These are phyloP conservation scores for Mrakia hoshinonis DNA, from an alignment of 768 basidiomycete species.

Conservation along the genomic window DNA sequence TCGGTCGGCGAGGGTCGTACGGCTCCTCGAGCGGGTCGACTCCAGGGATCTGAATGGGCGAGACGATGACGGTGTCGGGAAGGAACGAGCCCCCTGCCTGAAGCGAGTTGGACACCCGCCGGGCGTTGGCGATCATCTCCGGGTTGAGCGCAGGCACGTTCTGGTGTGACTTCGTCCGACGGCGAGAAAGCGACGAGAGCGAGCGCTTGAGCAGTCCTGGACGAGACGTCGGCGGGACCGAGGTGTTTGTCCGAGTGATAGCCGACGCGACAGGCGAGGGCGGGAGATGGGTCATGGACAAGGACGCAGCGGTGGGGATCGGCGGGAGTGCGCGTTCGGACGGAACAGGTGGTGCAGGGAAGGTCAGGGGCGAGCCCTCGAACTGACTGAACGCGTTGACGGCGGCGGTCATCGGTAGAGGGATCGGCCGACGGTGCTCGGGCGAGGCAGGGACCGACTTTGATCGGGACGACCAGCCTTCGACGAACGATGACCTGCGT, in stretches of 20 bases:
- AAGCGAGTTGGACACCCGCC: neutral
- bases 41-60: slow-evolving; percentile 21
- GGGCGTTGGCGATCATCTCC: neutral
- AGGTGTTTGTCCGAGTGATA: neutral
- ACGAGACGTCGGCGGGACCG: neutral
- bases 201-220: slow-evolving; percentile 15
- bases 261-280: neutral
- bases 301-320: neutral
- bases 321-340: neutral
- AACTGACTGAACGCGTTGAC: neutral
- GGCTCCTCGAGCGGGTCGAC: neutral
- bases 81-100: neutral
- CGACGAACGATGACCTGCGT: slow-evolving; percentile 18
- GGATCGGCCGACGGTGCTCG: neutral
- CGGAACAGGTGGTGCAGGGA: neutral
- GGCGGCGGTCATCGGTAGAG: neutral
- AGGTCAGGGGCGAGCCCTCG: neutral
- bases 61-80: slow-evolving; percentile 5
- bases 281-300: neutral
- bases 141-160: slow-evolving; percentile 1
- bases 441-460: neutral
- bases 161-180: neutral
- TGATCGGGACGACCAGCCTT: slow-evolving; percentile 9
- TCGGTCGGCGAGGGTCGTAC: neutral
- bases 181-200: slow-evolving; percentile 23